These are phyloP conservation scores for Leccinum subrobustum DNA, from an alignment of 1,284 basidiomycete genomes.

Conservation along the genomic window DNA sequence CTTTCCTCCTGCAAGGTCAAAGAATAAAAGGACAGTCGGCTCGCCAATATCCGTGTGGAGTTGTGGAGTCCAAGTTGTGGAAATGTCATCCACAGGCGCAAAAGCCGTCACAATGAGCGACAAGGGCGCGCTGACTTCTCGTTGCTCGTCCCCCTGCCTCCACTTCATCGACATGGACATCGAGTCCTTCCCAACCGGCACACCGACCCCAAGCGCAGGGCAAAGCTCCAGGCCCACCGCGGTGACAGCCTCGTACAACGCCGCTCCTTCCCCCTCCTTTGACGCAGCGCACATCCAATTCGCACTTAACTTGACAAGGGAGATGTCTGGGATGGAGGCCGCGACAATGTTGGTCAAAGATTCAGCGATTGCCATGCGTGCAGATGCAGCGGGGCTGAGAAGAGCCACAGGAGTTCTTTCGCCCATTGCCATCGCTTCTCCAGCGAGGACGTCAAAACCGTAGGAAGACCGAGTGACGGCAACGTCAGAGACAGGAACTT, in stretches of 20 bases:
- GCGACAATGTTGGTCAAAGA: constrained; percentile 91
- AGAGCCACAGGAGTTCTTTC: constrained; percentile 94
- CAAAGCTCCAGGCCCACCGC: constrained; percentile 95
- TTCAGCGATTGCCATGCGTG: constrained; percentile 95
- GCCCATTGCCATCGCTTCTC: constrained; percentile 98
- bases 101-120: constrained; percentile 97
- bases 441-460: constrained; percentile 80
- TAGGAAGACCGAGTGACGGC: constrained; percentile 95
- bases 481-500: constrained; percentile 97
- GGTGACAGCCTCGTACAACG: constrained; percentile 89
- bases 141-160: constrained; percentile 63
- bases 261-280: constrained; percentile 87
- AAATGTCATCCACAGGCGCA: constrained; percentile 79
- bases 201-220: constrained; percentile 90
- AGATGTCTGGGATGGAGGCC: constrained; percentile 70
- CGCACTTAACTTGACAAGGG: constrained; percentile 88
- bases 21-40: constrained; percentile 78
- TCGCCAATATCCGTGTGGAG: constrained; percentile 66
- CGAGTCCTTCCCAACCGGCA: constrained; percentile 98
- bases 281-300: constrained; percentile 99
- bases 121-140: constrained; percentile 87
- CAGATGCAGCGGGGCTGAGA: constrained; percentile 84
- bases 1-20: constrained; percentile 87
- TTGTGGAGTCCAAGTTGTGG: constrained; percentile 91
- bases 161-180: constrained; percentile 99